Conservation (phyloP, 2,329 filamentous ascomycete species). For the Sclerotinia trifoliorum region DNA sequence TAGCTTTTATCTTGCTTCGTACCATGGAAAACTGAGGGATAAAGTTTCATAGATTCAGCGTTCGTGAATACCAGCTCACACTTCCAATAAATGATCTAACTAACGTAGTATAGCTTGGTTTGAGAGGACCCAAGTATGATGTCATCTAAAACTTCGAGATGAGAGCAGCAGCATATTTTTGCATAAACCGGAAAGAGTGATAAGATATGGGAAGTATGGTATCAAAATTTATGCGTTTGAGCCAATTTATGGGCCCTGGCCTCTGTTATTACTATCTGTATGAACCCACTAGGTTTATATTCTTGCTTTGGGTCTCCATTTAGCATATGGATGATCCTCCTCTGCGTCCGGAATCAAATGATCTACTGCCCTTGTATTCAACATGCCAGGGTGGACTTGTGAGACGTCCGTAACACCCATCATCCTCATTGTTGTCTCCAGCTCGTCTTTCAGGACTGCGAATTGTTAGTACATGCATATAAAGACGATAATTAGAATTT, state of each 20-base stretch:
- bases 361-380: slow-evolving; percentile 55
- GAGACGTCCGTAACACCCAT: slow-evolving; percentile 61
- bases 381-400: slow-evolving; percentile 59
- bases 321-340: slow-evolving; percentile 48
- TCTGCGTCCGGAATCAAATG: slow-evolving; percentile 45
- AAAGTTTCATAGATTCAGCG: too few species aligned
- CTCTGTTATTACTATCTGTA: neutral
- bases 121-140: too few species aligned
- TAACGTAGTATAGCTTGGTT: too few species aligned
- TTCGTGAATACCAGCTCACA: too few species aligned
- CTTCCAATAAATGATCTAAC: too few species aligned
- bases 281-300: slow-evolving; percentile 30
- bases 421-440: slow-evolving; percentile 65
- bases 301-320: slow-evolving; percentile 38
- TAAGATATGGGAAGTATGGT: neutral
- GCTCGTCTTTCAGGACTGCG: slow-evolving; percentile 55
- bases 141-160: too few species aligned
- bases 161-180: too few species aligned
- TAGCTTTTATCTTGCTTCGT: too few species aligned
- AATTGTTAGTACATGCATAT: slow-evolving; percentile 17
- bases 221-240: neutral
- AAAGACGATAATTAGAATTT: neutral
- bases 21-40: too few species aligned
- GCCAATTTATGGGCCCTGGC: neutral
- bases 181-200: too few species aligned